phyloP scores from a whole-genome alignment of 495 filamentous ascomycete genomes.

The Penicillium soppii region DNA sequence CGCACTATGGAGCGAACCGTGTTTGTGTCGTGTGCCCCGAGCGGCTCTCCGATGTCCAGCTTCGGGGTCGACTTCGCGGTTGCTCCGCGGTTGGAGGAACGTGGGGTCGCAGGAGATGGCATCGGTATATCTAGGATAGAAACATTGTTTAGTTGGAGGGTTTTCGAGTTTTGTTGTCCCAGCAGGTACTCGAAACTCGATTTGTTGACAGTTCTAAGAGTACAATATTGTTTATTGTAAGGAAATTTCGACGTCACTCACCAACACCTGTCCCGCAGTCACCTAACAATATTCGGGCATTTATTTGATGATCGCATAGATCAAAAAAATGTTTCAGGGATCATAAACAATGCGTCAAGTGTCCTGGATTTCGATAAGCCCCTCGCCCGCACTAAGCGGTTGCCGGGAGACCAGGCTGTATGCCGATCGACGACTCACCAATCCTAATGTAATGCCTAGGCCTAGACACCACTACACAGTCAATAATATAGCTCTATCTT shows the following conservation, averaged over 20 bases:
- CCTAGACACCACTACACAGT: too few species aligned
- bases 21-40: slow-evolving; percentile 55
- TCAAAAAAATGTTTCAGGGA: slow-evolving; percentile 2
- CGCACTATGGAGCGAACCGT: slow-evolving; percentile 70
- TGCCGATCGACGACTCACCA: too few species aligned
- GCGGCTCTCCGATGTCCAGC: slow-evolving; percentile 51
- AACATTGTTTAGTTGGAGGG: neutral
- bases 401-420: slow-evolving; percentile 9
- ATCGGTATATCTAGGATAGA: slow-evolving; percentile 35
- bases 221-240: too few species aligned
- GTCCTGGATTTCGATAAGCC: slow-evolving; percentile 8
- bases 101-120: slow-evolving; percentile 44
- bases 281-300: slow-evolving; percentile 1
- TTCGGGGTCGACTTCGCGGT: slow-evolving; percentile 38
- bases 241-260: slow-evolving; percentile 9
- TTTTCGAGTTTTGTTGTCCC: slow-evolving; percentile 17
- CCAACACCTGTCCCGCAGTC: slow-evolving; percentile 3
- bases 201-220: too few species aligned
- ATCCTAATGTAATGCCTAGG: too few species aligned
- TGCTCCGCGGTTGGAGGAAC: slow-evolving; percentile 41
- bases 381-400: slow-evolving; percentile 10
- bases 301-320: slow-evolving; percentile 5
- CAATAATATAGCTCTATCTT: too few species aligned
- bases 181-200: slow-evolving; percentile 11
- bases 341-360: slow-evolving; percentile 7